phyloP scores from a whole-genome alignment of 2,329 filamentous ascomycete genomes.

The Cladobotryum mycophilum region DNA sequence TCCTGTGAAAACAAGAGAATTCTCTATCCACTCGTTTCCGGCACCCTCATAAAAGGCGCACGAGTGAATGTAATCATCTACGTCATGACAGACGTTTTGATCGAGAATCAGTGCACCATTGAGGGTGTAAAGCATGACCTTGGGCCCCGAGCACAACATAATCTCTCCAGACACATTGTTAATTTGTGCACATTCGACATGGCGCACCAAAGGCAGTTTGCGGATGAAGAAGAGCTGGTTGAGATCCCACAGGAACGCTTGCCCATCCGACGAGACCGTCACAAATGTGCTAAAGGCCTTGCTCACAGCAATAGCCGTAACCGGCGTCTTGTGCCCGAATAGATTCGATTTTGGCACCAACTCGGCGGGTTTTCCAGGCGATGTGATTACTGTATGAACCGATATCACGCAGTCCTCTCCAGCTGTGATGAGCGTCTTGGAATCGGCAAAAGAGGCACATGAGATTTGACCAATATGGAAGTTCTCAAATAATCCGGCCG shows the following conservation, averaged over 20 bases:
- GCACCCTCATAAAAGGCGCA: conserved; percentile 91
- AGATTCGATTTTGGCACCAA: conserved; percentile 71
- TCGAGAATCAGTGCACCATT: conserved; percentile 80
- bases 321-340: conserved; percentile 82
- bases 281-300: conserved; percentile 84
- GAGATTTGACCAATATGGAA: conserved; percentile 88
- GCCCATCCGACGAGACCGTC: conserved; percentile 74
- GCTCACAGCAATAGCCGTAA: conserved; percentile 76
- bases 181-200: conserved; percentile 70
- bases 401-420: conserved; percentile 89
- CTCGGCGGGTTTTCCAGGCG: conserved; percentile 64
- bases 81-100: conserved; percentile 65
- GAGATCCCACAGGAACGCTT: conserved; percentile 87
- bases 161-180: conserved; percentile 91
- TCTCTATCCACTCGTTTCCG: conserved; percentile 86
- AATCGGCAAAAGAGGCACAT: conserved; percentile 77
- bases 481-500: conserved; percentile 86
- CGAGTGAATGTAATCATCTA: conserved; percentile 70
- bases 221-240: conserved; percentile 85
- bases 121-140: conserved; percentile 74
- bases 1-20: conserved; percentile 80
- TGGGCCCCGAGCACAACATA: conserved; percentile 70
- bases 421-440: conserved; percentile 82
- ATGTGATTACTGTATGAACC: conserved; percentile 66
- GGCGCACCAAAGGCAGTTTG: conserved; percentile 54